These are phyloP conservation scores for Potentilla sterilis DNA, from an alignment of 306 rosid genomes.

Conservation along the genomic window DNA sequence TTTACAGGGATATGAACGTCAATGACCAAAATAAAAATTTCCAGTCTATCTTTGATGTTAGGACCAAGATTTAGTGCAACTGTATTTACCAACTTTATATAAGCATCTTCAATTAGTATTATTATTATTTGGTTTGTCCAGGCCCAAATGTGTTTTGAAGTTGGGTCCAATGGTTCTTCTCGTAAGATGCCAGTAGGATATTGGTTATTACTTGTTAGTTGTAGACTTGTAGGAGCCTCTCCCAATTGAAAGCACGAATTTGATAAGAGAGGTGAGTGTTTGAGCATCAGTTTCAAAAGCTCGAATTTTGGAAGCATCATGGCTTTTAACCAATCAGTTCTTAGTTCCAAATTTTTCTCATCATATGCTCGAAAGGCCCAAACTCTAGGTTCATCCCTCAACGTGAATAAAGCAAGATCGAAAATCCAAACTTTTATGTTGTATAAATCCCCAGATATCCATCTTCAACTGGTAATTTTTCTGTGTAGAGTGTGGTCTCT, in stretches of 20 bases:
- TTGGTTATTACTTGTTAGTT: no score
- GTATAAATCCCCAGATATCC: not conserved
- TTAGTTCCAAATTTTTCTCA: constrained; percentile 9
- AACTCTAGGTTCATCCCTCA: not conserved
- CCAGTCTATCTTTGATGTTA: not conserved
- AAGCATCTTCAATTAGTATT: no score
- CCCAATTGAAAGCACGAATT: not conserved
- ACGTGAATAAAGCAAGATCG: not conserved
- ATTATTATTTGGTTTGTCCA: not conserved
- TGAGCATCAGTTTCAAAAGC: constrained; percentile 27
- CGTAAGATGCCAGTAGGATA: no score
- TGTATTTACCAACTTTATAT: no score
- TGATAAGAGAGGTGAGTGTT: not conserved
- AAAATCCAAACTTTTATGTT: not conserved
- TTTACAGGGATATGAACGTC: no score
- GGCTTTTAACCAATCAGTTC: constrained; percentile 16
- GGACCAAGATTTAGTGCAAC: no score
- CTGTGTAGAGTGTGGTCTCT: not conserved
- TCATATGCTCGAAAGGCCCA: not conserved
- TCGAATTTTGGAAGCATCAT: constrained; percentile 25
- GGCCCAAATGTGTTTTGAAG: not conserved
- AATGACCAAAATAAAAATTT: no score
- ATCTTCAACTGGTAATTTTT: not conserved
- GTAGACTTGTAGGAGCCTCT: no score
- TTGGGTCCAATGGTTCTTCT: not conserved